These are phyloP conservation scores for Darksidea phi DNA, from an alignment of 495 filamentous ascomycete genomes.

Conservation along the genomic window DNA sequence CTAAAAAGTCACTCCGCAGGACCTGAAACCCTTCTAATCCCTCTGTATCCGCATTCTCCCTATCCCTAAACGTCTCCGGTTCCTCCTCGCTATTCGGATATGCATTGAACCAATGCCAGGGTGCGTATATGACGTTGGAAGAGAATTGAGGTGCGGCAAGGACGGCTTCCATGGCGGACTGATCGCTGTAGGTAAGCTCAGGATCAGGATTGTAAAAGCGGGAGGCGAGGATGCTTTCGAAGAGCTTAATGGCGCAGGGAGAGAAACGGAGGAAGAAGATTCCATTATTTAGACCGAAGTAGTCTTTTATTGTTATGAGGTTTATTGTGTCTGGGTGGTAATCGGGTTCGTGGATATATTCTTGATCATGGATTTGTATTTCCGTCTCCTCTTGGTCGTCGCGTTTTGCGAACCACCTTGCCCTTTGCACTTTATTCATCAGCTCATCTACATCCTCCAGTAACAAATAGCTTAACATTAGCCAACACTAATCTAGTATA, in stretches of 20 bases:
- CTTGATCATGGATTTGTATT: neutral
- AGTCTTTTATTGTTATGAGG: conserved; percentile 41
- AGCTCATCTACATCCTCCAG: conserved; percentile 43
- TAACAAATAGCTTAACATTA: conserved; percentile 52
- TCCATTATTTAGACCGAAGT: conserved; percentile 55
- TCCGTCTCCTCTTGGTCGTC: neutral
- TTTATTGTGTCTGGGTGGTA: conserved; percentile 25
- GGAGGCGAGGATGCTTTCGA: conserved; percentile 49
- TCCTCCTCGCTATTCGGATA: conserved; percentile 20
- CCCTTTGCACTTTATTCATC: conserved; percentile 35
- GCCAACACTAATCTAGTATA: conserved; percentile 52
- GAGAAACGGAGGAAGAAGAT: conserved; percentile 53
- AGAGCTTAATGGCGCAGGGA: conserved; percentile 49
- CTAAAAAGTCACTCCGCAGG: conserved; percentile 39
- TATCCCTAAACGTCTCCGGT: neutral
- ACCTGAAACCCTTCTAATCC: conserved; percentile 37
- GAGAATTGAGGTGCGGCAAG: conserved; percentile 37
- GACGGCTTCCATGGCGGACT: conserved; percentile 38
- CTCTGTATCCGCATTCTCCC: conserved; percentile 30
- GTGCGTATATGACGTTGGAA: conserved; percentile 3
- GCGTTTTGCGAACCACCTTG: neutral
- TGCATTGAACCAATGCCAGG: conserved; percentile 45
- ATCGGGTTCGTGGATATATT: neutral
- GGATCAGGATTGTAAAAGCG: conserved; percentile 44
- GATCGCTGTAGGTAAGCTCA: conserved; percentile 40